Conservation (phyloP, 1,284 basidiomycete species). For the Pholiota adiposa region DNA sequence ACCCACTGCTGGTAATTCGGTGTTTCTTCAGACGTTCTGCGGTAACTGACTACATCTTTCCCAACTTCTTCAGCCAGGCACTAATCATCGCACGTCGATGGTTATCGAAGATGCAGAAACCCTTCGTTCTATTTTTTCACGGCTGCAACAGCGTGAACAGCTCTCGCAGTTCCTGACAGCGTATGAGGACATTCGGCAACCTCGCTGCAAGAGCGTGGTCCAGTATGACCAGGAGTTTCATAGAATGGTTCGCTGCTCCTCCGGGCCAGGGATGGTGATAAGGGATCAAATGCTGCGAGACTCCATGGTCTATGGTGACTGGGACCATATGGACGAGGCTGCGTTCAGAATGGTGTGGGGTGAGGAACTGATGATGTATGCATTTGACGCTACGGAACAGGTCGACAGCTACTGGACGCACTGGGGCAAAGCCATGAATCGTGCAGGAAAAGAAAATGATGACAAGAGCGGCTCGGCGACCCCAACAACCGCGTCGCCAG, state of each 20-base stretch:
- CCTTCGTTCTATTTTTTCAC: conserved; percentile 16
- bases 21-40: neutral
- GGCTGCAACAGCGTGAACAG: conserved; percentile 10
- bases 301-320: conserved; percentile 34
- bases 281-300: conserved; percentile 42
- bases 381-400: conserved; percentile 43
- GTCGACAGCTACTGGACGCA: conserved; percentile 54
- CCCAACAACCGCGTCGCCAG: neutral
- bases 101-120: conserved; percentile 19
- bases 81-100: conserved; percentile 14
- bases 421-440: conserved; percentile 32
- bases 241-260: conserved; percentile 40
- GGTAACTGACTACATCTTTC: neutral
- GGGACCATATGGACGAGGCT: conserved; percentile 42
- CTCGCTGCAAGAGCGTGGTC: conserved; percentile 8
- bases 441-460: neutral
- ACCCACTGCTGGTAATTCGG: conserved; percentile 14
- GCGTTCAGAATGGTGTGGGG: conserved; percentile 41
- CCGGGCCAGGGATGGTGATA: conserved; percentile 41
- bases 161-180: conserved; percentile 18
- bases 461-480: neutral
- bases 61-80: conserved; percentile 6
- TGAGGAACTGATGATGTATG: conserved; percentile 42
- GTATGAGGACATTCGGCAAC: conserved; percentile 19
- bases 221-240: conserved; percentile 33